Evolutionary conservation across 139 green algal species (phyloP).

Genomic region (Astrephomene gubernaculifera): DNA sequence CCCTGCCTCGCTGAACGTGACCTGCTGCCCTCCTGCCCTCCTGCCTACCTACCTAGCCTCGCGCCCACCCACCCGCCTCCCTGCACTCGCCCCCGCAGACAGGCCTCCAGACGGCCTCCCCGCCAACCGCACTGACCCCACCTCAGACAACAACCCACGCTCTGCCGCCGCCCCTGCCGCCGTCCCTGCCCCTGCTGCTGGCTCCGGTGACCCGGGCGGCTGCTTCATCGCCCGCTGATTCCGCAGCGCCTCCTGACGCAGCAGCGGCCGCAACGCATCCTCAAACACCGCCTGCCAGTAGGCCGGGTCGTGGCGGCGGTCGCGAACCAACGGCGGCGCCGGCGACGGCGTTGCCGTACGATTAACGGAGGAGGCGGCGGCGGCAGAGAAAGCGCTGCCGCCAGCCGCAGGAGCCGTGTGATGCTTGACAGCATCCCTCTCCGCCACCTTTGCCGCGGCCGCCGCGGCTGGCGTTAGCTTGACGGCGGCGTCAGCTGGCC

Average conservation of each 20-base stretch:
- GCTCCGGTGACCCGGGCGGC: too few relatives aligned
- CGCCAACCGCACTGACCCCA: not conserved
- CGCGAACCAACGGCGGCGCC: not conserved
- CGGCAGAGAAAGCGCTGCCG: not conserved
- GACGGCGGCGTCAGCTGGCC: too few relatives aligned
- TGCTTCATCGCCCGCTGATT: too few relatives aligned
- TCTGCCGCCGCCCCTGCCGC: not conserved
- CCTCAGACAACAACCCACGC: not conserved
- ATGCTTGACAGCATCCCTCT: not conserved
- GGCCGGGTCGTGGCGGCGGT: constrained; percentile 6
- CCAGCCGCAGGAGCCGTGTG: not conserved
- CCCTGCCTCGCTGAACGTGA: not conserved
- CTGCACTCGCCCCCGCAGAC: not conserved
- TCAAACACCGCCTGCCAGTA: constrained; percentile 22
- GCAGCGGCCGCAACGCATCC: not conserved
- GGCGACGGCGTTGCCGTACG: not conserved
- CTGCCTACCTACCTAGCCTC: too few relatives aligned
- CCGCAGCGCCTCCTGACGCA: too few relatives aligned
- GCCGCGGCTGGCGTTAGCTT: too few relatives aligned
- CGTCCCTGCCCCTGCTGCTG: not conserved
- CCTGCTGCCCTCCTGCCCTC: too few relatives aligned
- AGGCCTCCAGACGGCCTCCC: not conserved
- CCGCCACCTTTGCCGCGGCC: too few relatives aligned
- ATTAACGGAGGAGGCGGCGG: not conserved
- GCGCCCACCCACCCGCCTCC: not conserved